Conservation (phyloP, 2,329 filamentous ascomycete genomes). For the Xylaria sp. region DNA sequence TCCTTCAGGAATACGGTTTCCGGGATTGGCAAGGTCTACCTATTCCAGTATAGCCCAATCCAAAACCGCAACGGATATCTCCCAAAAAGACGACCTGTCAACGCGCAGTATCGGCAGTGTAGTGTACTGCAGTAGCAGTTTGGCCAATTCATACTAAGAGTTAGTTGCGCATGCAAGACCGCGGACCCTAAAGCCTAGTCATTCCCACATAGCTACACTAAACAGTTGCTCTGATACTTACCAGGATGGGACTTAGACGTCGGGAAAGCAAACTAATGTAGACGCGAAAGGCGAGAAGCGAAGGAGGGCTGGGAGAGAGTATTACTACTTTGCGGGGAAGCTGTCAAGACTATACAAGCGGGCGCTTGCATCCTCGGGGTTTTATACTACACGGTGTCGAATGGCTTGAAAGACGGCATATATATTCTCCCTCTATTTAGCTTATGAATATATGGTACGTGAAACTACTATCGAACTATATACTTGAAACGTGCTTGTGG, state of each 20-base stretch:
- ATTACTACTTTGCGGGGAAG: neutral
- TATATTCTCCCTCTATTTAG: neutral
- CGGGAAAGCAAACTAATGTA: neutral
- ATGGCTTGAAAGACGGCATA: constrained; percentile 4
- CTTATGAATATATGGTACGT: neutral
- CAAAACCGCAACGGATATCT: neutral
- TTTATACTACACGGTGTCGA: neutral
- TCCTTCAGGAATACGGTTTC: constrained; percentile 2
- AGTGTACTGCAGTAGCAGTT: neutral
- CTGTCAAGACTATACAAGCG: constrained; percentile 9
- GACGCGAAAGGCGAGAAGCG: constrained; percentile 8
- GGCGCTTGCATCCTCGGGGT: neutral
- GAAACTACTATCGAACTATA: neutral
- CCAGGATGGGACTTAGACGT: neutral
- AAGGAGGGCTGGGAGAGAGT: neutral
- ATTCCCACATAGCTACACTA: neutral
- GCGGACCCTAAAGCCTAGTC: neutral
- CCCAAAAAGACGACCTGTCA: neutral
- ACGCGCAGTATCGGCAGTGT: neutral
- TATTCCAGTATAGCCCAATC: constrained; percentile 5
- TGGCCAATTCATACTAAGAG: neutral
- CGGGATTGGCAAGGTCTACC: neutral
- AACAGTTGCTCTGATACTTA: neutral
- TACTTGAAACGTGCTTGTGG: neutral
- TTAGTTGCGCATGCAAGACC: neutral